Conservation (phyloP, 2,329 filamentous ascomycete species). For the Simplicillium sp. region DNA sequence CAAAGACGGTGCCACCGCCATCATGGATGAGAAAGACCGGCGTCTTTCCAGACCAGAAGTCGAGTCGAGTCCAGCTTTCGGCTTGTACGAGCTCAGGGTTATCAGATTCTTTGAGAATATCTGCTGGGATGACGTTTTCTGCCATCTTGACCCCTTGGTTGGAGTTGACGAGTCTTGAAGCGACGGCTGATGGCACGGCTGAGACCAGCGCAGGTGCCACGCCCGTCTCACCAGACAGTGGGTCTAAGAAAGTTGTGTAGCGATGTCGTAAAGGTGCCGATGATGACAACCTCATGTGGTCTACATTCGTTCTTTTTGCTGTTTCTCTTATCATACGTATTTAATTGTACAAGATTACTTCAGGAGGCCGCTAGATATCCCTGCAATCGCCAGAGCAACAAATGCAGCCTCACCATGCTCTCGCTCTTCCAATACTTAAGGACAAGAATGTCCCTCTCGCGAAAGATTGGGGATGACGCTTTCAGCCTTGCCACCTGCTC, state of each 20-base stretch:
- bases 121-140: neutral
- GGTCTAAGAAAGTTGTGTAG: no score
- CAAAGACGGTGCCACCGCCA: slow-evolving; percentile 50
- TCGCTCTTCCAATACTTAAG: slow-evolving; percentile 25
- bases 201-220: no score
- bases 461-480: slow-evolving; percentile 21
- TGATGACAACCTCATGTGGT: no score
- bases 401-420: slow-evolving; percentile 33
- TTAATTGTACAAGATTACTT: neutral
- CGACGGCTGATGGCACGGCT: no score
- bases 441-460: slow-evolving; percentile 30
- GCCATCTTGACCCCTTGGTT: no score
- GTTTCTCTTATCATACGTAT: no score
- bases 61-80: slow-evolving; percentile 18
- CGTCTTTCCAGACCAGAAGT: slow-evolving; percentile 14
- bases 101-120: slow-evolving; percentile 11
- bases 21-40: slow-evolving; percentile 51
- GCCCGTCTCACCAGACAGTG: no score
- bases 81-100: slow-evolving; percentile 24
- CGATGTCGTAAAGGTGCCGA: no score
- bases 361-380: slow-evolving; percentile 33
- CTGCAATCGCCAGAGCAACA: slow-evolving; percentile 48
- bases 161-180: no score
- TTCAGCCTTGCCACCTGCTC: slow-evolving; percentile 31
- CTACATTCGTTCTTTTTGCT: no score